A percentile compares a stretch with the other conserved stretches of the same genome.
Conservation (phyloP, 345 rosid genomes). For the Arabidopsis suecica region DNA sequence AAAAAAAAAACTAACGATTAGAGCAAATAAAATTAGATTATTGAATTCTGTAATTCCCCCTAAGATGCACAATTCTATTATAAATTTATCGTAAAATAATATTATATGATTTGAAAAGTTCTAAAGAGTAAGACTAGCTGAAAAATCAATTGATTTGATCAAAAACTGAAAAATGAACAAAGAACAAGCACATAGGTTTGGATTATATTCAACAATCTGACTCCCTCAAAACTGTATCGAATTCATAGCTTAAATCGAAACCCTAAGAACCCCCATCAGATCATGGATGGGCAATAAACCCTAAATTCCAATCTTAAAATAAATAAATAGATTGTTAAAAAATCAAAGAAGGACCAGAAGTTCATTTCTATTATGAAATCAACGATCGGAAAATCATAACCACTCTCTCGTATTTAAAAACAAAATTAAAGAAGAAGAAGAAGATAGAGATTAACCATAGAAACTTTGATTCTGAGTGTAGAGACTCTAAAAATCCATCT, state of each 20-base stretch:
- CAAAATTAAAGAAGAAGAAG: neutral
- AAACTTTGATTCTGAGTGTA: neutral
- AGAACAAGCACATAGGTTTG: neutral
- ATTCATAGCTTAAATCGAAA: neutral
- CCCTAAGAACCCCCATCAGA: constrained; percentile 17
- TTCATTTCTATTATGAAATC: neutral
- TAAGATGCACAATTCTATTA: no score
- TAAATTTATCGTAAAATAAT: neutral
- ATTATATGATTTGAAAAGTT: neutral
- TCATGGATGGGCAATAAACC: constrained; percentile 47
- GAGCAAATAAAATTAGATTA: neutral
- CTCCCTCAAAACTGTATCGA: neutral
- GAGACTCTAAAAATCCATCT: no score
- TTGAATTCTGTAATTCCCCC: neutral
- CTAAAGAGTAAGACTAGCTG: neutral
- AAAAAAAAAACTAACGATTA: neutral
- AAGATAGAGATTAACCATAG: neutral
- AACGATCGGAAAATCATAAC: neutral
- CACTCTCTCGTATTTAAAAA: neutral
- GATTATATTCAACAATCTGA: neutral
- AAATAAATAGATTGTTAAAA: no score
- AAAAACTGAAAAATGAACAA: neutral
- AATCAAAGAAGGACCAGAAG: neutral
- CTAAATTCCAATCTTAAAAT: neutral
- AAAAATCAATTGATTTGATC: neutral